phyloP scores from a whole-genome alignment of 2,329 filamentous ascomycete genomes.

The Fusarium brachygibbosum region DNA sequence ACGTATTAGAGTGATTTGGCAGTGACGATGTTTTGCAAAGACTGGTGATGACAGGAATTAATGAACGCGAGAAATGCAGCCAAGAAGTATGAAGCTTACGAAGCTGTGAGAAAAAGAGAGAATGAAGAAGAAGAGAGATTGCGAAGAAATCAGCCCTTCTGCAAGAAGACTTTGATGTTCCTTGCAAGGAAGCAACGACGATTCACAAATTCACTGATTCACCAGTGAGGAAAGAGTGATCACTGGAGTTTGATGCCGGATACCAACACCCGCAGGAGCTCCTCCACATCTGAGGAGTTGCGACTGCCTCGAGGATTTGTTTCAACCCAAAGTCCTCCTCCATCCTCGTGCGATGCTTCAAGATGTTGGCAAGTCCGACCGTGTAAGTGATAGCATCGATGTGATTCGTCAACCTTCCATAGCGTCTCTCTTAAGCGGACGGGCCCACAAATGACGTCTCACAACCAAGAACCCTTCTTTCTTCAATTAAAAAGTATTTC shows the following conservation, averaged over 20 bases:
- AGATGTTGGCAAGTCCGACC: neutral
- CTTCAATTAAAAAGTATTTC: conserved; percentile 40
- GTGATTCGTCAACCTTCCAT: conserved; percentile 40
- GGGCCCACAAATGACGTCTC: conserved; percentile 45
- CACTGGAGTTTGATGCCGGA: neutral
- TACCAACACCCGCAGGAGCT: neutral
- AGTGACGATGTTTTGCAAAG: neutral
- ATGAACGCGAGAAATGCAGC: neutral
- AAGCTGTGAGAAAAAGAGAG: neutral
- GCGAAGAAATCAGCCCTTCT: neutral
- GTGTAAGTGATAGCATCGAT: conserved; percentile 33
- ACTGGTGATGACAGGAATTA: neutral
- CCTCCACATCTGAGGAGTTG: neutral
- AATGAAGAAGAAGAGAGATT: neutral
- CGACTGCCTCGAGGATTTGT: neutral
- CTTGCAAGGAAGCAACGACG: neutral
- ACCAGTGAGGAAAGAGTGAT: neutral
- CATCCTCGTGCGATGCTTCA: neutral
- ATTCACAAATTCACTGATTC: neutral
- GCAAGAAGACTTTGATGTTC: neutral
- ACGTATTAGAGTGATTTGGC: neutral
- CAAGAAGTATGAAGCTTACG: neutral
- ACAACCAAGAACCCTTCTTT: conserved; percentile 18
- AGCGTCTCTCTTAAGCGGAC: conserved; percentile 10
- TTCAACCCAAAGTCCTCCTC: neutral